Conservation (phyloP, 163 green algal species). For the Trebouxiophyceae sp. region DNA sequence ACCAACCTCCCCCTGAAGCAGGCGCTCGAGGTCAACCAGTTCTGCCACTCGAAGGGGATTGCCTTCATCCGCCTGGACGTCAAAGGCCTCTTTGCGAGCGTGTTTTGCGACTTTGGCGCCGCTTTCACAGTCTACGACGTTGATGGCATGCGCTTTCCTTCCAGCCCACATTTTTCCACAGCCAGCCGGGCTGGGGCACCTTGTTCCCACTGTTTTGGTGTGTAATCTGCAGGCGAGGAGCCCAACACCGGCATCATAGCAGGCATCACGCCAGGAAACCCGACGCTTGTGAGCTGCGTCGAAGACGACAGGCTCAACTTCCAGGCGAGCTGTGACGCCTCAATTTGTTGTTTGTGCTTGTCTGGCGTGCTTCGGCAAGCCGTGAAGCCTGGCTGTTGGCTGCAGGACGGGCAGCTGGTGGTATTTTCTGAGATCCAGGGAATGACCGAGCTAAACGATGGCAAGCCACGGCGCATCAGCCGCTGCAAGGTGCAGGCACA, state of each 20-base stretch:
- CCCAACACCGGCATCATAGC: constrained; percentile 90
- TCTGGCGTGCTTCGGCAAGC: no score
- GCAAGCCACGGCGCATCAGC: constrained; percentile 66
- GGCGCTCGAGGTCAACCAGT: constrained; percentile 59
- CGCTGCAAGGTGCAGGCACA: constrained; percentile 87
- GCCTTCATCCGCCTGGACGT: constrained; percentile 80
- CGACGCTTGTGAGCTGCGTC: constrained; percentile 88
- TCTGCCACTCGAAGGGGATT: constrained; percentile 67
- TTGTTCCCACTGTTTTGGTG: no score
- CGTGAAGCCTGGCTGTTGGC: neutral
- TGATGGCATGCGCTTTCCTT: constrained; percentile 65
- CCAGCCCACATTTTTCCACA: no score
- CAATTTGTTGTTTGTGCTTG: no score
- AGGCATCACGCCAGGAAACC: constrained; percentile 56
- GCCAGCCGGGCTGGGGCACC: no score
- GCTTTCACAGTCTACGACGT: constrained; percentile 79
- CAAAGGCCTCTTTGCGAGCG: constrained; percentile 83
- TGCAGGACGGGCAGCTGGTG: constrained; percentile 84
- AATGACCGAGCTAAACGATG: constrained; percentile 84
- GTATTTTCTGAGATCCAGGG: constrained; percentile 87
- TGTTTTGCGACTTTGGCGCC: constrained; percentile 96
- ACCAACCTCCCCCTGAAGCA: constrained; percentile 57
- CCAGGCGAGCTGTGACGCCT: constrained; percentile 32
- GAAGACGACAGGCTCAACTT: constrained; percentile 98
- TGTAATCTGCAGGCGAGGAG: constrained; percentile 77